Base-by-base conservation (phyloP, 1,284 basidiomycete genomes). In the Baeospora myosura region DNA sequence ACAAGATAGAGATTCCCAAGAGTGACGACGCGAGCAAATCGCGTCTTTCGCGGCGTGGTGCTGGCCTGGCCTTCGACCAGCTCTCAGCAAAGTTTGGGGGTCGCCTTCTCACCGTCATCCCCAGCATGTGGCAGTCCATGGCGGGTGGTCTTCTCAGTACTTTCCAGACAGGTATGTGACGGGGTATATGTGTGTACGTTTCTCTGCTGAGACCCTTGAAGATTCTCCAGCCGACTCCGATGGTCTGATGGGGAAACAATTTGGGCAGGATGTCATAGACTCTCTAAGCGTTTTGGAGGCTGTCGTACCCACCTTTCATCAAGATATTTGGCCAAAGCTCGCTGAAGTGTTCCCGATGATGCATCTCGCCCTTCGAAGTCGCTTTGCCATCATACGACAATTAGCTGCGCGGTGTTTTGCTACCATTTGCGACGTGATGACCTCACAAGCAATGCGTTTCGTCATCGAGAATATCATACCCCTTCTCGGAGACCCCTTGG, bases 51-150 rank as follows among this genome's bases (percentile, higher is more conserved):
- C 72, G 71, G 41, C 74, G 95, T 38, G 96, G 96, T 21, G 95
- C 95, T 3, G 71, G 86, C 21, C 69, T 87, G 18, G 92, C 94
- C 0, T 87, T 99, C 45, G 69, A 76, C 34, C 73, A 88, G 47
- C 65, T 98, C 16, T 92, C 93, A 0, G 57, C 65, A 2, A 76
- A 76, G 48, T 98, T 98, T 53, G 91, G 88, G 1, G 60, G 78
- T 2, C 64, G 64, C 7, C 67, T 98, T 18, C 71, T 98, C 36
- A 74, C 81, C 0, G 68, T 76, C 10, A 79, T 97, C 17, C 94
- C 95, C 1, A 89, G 82, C 51, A 87, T 97, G 72, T 98, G 95
- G 94, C 81, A 87, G 36, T 91, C 88, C 12, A 90, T 96, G 79
- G 82, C 82, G 14, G 81, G 82, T 23, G 81, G 88, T 16, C 60